Evolutionary conservation across 768 basidiomycete genomes (phyloP).

Genomic region (Amanita rimosa): DNA sequence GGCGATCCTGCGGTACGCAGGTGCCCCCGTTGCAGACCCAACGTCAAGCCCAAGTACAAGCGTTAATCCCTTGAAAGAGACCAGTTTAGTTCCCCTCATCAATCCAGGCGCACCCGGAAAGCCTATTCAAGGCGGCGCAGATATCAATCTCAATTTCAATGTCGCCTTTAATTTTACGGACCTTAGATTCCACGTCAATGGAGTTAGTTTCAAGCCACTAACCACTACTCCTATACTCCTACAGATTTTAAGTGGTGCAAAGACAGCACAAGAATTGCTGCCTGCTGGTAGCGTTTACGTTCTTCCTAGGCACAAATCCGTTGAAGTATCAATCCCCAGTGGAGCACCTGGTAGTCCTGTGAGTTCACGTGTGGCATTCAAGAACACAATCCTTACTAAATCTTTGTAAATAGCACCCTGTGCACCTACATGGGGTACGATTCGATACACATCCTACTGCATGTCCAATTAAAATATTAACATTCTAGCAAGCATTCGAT

Average conservation of each 20-base stretch:
- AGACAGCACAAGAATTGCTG: constrained; percentile 32
- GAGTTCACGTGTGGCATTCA: background rate
- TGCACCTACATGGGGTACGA: constrained; percentile 20
- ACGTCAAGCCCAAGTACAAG: constrained; percentile 9
- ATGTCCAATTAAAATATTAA: background rate
- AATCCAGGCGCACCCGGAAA: constrained; percentile 12
- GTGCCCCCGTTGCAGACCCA: constrained; percentile 27
- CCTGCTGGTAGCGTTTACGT: constrained; percentile 35
- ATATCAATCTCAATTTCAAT: constrained; percentile 13
- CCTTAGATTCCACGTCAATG: constrained; percentile 19
- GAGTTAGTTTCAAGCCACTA: constrained; percentile 22
- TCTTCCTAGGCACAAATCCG: constrained; percentile 31
- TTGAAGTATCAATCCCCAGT: constrained; percentile 13
- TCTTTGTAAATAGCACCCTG: background rate
- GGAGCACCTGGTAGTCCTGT: constrained; percentile 1
- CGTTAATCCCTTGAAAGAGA: background rate
- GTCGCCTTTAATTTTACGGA: constrained; percentile 9
- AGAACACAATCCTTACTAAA: background rate
- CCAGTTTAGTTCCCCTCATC: constrained; percentile 8
- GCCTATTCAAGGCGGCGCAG: constrained; percentile 13
- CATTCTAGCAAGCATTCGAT: constrained; percentile 28
- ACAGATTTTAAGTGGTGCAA: constrained; percentile 46
- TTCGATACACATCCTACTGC: background rate
- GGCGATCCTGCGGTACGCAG: constrained; percentile 40
- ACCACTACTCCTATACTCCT: constrained; percentile 37